Conservation (phyloP, 2,329 filamentous ascomycete genomes). For the Colletotrichum lini region DNA sequence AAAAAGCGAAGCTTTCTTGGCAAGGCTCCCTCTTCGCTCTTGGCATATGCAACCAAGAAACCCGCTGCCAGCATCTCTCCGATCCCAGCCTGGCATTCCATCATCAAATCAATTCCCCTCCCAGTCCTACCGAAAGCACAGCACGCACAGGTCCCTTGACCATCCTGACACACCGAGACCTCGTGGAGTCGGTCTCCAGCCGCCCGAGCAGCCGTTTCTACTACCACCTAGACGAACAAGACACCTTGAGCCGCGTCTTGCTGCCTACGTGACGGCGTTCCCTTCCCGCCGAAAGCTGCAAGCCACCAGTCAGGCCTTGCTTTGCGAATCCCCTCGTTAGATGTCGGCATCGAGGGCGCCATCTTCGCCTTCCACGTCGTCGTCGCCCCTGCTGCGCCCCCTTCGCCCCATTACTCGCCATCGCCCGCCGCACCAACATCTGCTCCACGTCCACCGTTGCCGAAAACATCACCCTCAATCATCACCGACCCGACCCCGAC, state of each 20-base stretch:
- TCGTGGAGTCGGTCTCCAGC: slow-evolving; percentile 39
- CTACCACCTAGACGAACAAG: slow-evolving; percentile 14
- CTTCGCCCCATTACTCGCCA: slow-evolving; percentile 45
- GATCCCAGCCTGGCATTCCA: slow-evolving; percentile 43
- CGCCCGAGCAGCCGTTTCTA: slow-evolving; percentile 15
- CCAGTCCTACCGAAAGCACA: slow-evolving; percentile 27
- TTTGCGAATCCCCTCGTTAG: slow-evolving; percentile 40
- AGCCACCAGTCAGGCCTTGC: slow-evolving; percentile 31
- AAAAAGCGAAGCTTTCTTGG: slow-evolving; percentile 46
- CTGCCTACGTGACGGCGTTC: not conserved
- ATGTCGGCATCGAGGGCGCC: slow-evolving; percentile 39
- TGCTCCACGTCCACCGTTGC: slow-evolving; percentile 44
- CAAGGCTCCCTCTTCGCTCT: slow-evolving; percentile 44
- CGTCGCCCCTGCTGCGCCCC: slow-evolving; percentile 39
- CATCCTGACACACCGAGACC: slow-evolving; percentile 38
- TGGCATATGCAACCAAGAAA: slow-evolving; percentile 45
- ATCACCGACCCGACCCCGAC: slow-evolving; percentile 47
- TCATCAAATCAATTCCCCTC: slow-evolving; percentile 42
- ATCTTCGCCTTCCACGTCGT: slow-evolving; percentile 29
- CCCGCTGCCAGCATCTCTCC: slow-evolving; percentile 42
- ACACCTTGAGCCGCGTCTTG: slow-evolving; percentile 1
- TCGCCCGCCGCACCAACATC: slow-evolving; percentile 31
- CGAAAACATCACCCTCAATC: slow-evolving; percentile 13
- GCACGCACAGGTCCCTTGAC: slow-evolving; percentile 32
- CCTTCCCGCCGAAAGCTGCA: slow-evolving; percentile 25